These are phyloP conservation scores for Fusarium fujikuroi DNA, from an alignment of 2,329 filamentous ascomycete species.

Conservation along the genomic window DNA sequence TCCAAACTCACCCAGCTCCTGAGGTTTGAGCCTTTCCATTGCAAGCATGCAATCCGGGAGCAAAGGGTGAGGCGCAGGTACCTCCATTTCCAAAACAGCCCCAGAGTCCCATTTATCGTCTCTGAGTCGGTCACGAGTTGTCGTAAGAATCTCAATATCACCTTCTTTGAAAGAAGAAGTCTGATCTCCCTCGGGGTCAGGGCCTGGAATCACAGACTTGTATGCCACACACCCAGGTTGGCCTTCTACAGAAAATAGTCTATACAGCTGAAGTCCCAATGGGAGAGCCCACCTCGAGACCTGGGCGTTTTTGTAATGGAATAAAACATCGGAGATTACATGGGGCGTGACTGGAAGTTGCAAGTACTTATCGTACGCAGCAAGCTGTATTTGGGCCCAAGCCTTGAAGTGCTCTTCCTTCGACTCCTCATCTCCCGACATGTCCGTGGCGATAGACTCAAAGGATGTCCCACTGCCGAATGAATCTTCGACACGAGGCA, in stretches of 20 bases:
- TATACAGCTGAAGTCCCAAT: neutral
- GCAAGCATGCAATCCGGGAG: neutral
- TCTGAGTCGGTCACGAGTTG: neutral
- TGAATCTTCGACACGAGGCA: neutral
- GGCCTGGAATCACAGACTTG: neutral
- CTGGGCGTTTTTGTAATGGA: too few relatives aligned
- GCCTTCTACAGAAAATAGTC: neutral
- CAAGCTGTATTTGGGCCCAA: fast-evolving
- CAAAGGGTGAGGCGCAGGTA: neutral
- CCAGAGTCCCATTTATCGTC: neutral
- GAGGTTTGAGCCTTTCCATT: neutral
- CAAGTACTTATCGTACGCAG: fast-evolving
- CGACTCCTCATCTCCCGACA: neutral
- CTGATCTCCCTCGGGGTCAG: fast-evolving
- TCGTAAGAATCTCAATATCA: neutral
- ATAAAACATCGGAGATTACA: neutral
- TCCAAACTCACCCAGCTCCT: too few relatives aligned
- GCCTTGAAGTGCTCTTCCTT: neutral
- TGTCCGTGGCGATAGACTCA: neutral
- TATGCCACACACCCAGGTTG: fast-evolving
- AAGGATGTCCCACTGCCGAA: neutral
- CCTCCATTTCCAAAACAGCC: neutral
- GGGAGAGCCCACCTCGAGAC: fast-evolving
- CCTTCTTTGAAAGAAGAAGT: neutral
- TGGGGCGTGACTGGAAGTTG: neutral